Conservation (phyloP, 2,329 filamentous ascomycete species). For the Fusarium nygamai region DNA sequence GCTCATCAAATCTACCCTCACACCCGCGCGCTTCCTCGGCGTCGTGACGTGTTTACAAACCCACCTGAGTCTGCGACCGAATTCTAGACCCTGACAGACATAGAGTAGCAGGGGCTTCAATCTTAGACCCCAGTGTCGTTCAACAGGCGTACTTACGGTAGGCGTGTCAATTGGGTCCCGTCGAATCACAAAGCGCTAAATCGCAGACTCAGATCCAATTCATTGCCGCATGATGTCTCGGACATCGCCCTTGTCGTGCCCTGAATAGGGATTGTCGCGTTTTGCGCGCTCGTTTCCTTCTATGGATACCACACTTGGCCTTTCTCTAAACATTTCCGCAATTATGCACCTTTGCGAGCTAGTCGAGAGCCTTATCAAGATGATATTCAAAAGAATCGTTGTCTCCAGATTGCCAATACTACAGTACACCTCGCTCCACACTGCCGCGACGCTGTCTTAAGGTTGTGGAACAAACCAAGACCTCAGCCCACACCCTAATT, state of each 20-base stretch:
- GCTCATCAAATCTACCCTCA: conserved; percentile 4
- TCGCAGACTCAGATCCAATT: conserved; percentile 12
- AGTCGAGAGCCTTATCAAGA: conserved; percentile 13
- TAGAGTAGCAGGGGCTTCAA: conserved; percentile 4
- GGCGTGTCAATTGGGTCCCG: conserved; percentile 24
- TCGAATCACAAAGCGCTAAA: conserved; percentile 22
- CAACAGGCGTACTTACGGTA: conserved; percentile 7
- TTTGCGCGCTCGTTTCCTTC: conserved; percentile 3
- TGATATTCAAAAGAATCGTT: conserved; percentile 11
- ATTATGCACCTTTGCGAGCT: not conserved
- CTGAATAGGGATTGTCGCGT: not conserved
- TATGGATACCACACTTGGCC: not conserved
- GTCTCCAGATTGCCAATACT: conserved; percentile 1
- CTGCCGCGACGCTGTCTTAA: conserved; percentile 21
- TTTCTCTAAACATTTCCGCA: not conserved
- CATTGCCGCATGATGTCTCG: conserved; percentile 7
- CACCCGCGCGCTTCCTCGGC: conserved; percentile 25
- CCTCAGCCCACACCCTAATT: conserved; percentile 12
- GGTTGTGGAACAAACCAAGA: conserved; percentile 29
- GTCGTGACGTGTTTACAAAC: conserved; percentile 38
- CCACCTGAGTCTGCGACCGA: conserved; percentile 38
- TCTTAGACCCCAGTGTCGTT: conserved; percentile 10
- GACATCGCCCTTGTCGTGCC: not conserved
- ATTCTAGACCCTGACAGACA: conserved; percentile 26
- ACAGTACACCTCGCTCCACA: conserved; percentile 21